Conservation (phyloP, 176 grass and related monocot genomes). For the Chrysopogon serrulatus region DNA sequence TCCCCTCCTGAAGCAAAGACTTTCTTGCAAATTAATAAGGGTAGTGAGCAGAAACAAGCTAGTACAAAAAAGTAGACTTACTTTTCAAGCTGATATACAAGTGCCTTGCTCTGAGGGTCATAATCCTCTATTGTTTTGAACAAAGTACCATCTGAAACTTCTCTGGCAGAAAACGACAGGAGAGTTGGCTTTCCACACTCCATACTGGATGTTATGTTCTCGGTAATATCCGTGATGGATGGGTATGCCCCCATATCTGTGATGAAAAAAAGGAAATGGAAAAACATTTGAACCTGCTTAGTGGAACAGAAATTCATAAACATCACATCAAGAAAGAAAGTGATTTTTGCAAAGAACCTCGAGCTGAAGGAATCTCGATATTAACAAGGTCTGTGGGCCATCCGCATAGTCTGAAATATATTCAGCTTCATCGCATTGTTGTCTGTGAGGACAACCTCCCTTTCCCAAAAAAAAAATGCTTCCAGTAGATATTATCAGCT, state of each 20-base stretch:
- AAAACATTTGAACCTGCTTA: not conserved
- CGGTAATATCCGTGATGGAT: conserved; percentile 57
- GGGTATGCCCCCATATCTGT: conserved; percentile 66
- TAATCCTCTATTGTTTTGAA: conserved; percentile 90
- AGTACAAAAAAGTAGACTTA: conserved; percentile 33
- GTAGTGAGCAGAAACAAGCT: not conserved
- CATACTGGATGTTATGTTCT: conserved; percentile 52
- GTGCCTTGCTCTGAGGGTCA: conserved; percentile 73
- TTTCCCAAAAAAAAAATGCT: conserved; percentile 83
- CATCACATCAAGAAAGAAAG: conserved; percentile 18
- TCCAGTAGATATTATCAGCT: conserved; percentile 97
- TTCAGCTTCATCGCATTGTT: conserved; percentile 84
- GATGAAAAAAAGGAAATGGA: conserved; percentile 16
- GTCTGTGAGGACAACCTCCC: conserved; percentile 45
- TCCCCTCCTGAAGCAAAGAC: not conserved
- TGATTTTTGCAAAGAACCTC: conserved; percentile 47
- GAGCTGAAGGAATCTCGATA: conserved; percentile 82
- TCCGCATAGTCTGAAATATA: conserved; percentile 57
- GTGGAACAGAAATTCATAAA: conserved; percentile 8
- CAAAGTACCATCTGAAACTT: conserved; percentile 93
- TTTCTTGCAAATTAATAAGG: not conserved
- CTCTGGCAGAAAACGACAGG: conserved; percentile 88
- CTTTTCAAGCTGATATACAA: conserved; percentile 82
- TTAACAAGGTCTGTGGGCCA: conserved; percentile 88
- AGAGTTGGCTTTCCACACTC: conserved; percentile 81